A percentile compares a stretch with the other conserved stretches of the same genome.
Evolutionary conservation across 176 grass and related monocot species (phyloP).

Genomic region (Alopecurus myosuroides): DNA sequence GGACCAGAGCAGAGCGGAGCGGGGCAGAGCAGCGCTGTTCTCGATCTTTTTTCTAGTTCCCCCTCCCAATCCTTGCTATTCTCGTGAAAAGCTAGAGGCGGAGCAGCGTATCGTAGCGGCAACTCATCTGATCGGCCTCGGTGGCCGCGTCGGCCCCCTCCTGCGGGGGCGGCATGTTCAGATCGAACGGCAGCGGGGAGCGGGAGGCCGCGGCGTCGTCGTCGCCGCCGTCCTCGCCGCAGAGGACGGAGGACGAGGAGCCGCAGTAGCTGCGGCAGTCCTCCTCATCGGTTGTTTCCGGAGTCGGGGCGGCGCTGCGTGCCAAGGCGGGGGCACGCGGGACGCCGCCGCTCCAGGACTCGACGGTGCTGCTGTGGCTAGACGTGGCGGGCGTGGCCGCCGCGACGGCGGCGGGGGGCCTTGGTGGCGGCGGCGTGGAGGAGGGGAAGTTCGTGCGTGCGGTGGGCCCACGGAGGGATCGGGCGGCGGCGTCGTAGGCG

Average conservation of each 20-base stretch:
- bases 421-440: not conserved
- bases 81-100: conserved; percentile 39
- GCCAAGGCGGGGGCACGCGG: conserved; percentile 18
- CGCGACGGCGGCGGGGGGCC: not conserved
- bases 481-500: conserved; percentile 74
- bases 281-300: conserved; percentile 18
- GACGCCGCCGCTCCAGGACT: conserved; percentile 57
- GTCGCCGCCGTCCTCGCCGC: conserved; percentile 13
- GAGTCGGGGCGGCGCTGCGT: conserved; percentile 8
- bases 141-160: conserved; percentile 32
- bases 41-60: conserved; percentile 11
- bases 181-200: conserved; percentile 62
- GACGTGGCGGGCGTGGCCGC: conserved; percentile 32
- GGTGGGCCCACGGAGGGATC: conserved; percentile 49
- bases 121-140: conserved; percentile 48
- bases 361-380: conserved; percentile 89
- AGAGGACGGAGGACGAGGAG: conserved; percentile 69
- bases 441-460: conserved; percentile 64
- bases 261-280: conserved; percentile 73
- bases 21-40: not conserved
- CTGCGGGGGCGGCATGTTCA: conserved; percentile 63
- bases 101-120: conserved; percentile 51
- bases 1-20: not conserved
- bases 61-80: conserved; percentile 12
- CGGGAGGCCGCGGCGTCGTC: conserved; percentile 40